Evolutionary conservation across 2,329 filamentous ascomycete genomes (phyloP).

Genomic region (Beauveria varroae): DNA sequence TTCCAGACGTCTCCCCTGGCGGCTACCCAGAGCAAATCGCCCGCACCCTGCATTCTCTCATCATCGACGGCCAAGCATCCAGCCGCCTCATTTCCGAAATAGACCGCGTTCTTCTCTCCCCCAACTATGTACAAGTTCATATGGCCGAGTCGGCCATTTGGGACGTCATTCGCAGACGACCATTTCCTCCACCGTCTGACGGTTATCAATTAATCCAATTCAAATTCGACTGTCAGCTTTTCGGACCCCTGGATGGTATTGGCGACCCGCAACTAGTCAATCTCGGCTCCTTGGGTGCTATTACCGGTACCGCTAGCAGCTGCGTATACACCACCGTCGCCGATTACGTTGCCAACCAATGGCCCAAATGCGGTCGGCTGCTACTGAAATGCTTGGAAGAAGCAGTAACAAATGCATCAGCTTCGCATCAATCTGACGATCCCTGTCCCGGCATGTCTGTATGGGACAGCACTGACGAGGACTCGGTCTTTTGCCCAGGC

Average conservation of each 20-base stretch:
- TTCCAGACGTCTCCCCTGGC: slow-evolving; percentile 24
- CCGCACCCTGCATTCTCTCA: slow-evolving; percentile 21
- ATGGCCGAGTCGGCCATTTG: slow-evolving; percentile 30
- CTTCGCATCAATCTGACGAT: slow-evolving; percentile 18
- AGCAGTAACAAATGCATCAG: slow-evolving; percentile 22
- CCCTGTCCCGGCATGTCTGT: slow-evolving; percentile 27
- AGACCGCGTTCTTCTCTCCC: slow-evolving; percentile 23
- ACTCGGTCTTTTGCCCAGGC: slow-evolving; percentile 20
- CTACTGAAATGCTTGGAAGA: slow-evolving; percentile 25
- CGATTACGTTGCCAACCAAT: slow-evolving; percentile 24
- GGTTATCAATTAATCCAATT: slow-evolving; percentile 30
- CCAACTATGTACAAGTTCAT: slow-evolving; percentile 30
- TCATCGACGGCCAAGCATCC: slow-evolving; percentile 23
- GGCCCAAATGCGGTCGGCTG: slow-evolving; percentile 25
- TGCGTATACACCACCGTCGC: slow-evolving; percentile 26
- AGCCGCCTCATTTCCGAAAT: slow-evolving; percentile 23
- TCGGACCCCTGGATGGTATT: slow-evolving; percentile 22
- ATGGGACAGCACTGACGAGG: slow-evolving; percentile 26
- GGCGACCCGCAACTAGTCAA: slow-evolving; percentile 22
- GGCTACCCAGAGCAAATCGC: slow-evolving; percentile 28
- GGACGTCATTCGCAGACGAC: slow-evolving; percentile 26
- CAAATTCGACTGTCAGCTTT: slow-evolving; percentile 27
- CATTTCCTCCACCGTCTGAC: slow-evolving; percentile 24
- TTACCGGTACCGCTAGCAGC: slow-evolving; percentile 28
- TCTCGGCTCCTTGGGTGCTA: slow-evolving; percentile 23